phyloP scores from a whole-genome alignment of 345 rosid species.

The Syzygium aqueum region DNA sequence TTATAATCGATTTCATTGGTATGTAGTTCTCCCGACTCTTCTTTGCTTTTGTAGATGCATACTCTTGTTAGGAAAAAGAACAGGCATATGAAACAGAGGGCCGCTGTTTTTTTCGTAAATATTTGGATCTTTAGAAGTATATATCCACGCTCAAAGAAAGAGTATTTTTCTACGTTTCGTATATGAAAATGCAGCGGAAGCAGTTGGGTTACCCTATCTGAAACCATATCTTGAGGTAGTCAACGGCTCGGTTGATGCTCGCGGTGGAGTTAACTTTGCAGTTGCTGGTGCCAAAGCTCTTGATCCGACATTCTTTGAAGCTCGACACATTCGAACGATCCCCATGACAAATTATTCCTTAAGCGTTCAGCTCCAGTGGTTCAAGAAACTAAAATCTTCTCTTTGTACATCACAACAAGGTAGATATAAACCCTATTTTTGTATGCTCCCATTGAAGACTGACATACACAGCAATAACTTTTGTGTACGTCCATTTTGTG shows the following conservation, averaged over 20 bases:
- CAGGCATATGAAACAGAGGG: neutral
- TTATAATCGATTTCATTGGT: slow-evolving; percentile 69
- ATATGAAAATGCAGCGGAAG: slow-evolving; percentile 44
- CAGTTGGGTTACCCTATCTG: slow-evolving; percentile 33
- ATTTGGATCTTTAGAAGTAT: neutral
- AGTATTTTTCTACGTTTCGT: neutral
- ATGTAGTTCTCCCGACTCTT: neutral
- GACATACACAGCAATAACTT: neutral
- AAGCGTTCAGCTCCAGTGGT: slow-evolving; percentile 50
- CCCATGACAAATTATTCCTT: slow-evolving; percentile 40
- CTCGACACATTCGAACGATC: slow-evolving; percentile 14
- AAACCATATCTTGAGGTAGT: slow-evolving; percentile 37
- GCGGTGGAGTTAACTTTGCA: slow-evolving; percentile 47
- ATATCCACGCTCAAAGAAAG: neutral
- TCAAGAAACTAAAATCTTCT: slow-evolving; percentile 47
- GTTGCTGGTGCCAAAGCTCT: slow-evolving; percentile 69
- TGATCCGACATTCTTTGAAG: slow-evolving; percentile 24
- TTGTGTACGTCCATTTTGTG: neutral
- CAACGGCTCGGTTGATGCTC: slow-evolving; percentile 2
- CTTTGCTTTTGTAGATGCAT: neutral
- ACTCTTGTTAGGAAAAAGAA: neutral
- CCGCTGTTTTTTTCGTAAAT: neutral
- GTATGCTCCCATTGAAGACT: neutral
- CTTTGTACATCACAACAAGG: slow-evolving; percentile 38
- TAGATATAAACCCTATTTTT: neutral